Evolutionary conservation across 2,329 filamentous ascomycete genomes (phyloP).

Genomic region (Penicillium sumatraense): DNA sequence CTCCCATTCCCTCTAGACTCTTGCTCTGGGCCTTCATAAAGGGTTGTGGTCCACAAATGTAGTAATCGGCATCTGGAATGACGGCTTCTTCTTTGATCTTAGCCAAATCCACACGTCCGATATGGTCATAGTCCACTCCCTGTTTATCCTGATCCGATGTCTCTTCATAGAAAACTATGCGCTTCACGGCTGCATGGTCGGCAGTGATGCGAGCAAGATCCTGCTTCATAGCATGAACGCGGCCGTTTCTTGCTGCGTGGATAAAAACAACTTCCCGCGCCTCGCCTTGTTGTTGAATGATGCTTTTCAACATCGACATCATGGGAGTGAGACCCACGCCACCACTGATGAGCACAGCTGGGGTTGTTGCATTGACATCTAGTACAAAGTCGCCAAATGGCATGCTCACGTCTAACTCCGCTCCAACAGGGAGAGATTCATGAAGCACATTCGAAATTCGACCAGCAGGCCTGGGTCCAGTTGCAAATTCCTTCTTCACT

Average conservation of each 20-base stretch:
- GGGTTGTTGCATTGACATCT: conserved; percentile 39
- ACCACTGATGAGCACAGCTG: conserved; percentile 62
- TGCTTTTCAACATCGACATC: conserved; percentile 59
- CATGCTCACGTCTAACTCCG: conserved; percentile 56
- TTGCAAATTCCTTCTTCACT: conserved; percentile 10
- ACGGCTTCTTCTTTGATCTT: conserved; percentile 1
- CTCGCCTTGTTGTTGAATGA: conserved; percentile 49
- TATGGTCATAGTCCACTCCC: conserved; percentile 8
- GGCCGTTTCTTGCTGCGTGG: conserved; percentile 22
- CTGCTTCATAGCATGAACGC: conserved; percentile 26
- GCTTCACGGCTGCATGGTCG: conserved; percentile 11
- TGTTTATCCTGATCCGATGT: background rate
- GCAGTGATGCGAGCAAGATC: conserved; percentile 16
- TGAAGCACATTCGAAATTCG: conserved; percentile 12
- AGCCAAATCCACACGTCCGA: conserved; percentile 1
- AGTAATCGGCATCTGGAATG: conserved; percentile 11
- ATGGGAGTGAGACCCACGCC: conserved; percentile 63
- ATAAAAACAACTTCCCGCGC: conserved; percentile 29
- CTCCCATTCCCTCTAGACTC: conserved; percentile 26
- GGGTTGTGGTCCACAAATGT: conserved; percentile 11
- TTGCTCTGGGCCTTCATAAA: conserved; percentile 25
- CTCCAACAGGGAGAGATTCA: conserved; percentile 4
- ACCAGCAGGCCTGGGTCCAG: conserved; percentile 4
- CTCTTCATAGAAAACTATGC: conserved; percentile 4
- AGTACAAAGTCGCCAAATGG: conserved; percentile 58